Evolutionary conservation across 371 early-diverging fungal genomes (phyloP).

Genomic region (Blakeslea trispora): DNA sequence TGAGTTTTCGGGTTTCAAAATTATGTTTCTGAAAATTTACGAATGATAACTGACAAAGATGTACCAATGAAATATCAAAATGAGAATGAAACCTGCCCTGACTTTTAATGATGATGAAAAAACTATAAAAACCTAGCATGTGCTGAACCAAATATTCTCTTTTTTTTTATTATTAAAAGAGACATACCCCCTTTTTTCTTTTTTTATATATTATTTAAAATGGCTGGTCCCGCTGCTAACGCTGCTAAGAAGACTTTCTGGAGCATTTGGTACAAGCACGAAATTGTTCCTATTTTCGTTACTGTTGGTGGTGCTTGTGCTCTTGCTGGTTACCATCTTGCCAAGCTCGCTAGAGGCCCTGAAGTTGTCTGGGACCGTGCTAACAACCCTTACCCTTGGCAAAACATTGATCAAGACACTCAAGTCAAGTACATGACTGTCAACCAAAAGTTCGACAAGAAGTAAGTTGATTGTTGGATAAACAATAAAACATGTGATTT

Average conservation of each 20-base stretch:
- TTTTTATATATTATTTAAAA: conserved; percentile 23
- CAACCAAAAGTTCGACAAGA: conserved; percentile 57
- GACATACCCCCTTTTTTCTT: conserved; percentile 1
- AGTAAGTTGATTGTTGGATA: conserved; percentile 28
- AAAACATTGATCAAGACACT: conserved; percentile 55
- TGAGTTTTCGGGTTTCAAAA: background rate
- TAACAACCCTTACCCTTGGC: conserved; percentile 59
- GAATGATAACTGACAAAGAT: no score
- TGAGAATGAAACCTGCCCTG: background rate
- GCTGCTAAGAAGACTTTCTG: conserved; percentile 53
- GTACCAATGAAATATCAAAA: background rate
- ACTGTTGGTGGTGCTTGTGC: conserved; percentile 52
- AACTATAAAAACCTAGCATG: background rate
- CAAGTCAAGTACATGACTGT: conserved; percentile 57
- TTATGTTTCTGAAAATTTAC: background rate
- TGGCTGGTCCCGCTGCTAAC: conserved; percentile 44
- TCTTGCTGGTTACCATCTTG: conserved; percentile 51
- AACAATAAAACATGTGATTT: background rate
- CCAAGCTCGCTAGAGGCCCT: conserved; percentile 54
- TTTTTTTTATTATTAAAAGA: conserved; percentile 16
- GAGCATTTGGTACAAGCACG: conserved; percentile 57
- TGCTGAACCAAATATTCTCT: background rate
- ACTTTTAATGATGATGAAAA: background rate
- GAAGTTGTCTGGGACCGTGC: conserved; percentile 58
- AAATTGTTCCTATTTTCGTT: conserved; percentile 53